Evolutionary conservation across 495 filamentous ascomycete genomes (phyloP).

Genomic region (Rhypophila decipiens): DNA sequence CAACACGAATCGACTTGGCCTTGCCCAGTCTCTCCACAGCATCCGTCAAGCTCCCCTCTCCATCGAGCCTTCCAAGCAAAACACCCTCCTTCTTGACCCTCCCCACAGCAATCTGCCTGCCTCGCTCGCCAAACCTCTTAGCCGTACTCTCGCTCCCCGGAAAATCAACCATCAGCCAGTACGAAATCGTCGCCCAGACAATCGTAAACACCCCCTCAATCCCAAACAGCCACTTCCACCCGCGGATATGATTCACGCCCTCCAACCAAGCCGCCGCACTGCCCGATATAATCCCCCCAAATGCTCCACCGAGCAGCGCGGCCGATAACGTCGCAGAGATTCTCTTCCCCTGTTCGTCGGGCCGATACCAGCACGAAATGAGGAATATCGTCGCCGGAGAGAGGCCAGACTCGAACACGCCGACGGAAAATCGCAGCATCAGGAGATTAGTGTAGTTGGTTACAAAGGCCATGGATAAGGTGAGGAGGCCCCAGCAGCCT

Average conservation of each 20-base stretch:
- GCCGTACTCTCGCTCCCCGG: too few species aligned
- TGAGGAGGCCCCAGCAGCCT: conserved; percentile 51
- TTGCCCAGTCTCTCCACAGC: conserved; percentile 1
- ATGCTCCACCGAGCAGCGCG: conserved; percentile 51
- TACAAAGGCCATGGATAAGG: conserved; percentile 45
- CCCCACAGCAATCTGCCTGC: too few species aligned
- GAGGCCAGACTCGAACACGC: conserved; percentile 54
- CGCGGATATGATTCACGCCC: conserved; percentile 39
- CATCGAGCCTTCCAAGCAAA: too few species aligned
- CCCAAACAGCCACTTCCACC: conserved; percentile 47
- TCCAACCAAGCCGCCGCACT: conserved; percentile 48
- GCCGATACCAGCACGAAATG: conserved; percentile 57
- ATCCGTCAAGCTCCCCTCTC: too few species aligned
- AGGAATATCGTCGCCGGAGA: conserved; percentile 51
- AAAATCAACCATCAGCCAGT: too few species aligned
- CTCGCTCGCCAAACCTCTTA: too few species aligned
- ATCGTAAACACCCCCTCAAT: conserved; percentile 51
- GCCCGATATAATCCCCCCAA: conserved; percentile 43
- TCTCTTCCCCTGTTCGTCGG: conserved; percentile 54
- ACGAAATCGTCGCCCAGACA: too few species aligned
- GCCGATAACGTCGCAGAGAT: conserved; percentile 54
- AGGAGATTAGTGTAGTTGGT: conserved; percentile 47
- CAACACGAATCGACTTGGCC: not conserved
- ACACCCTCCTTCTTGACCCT: too few species aligned
- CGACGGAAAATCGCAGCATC: conserved; percentile 49